Conservation (phyloP, 208 protist species). For the Naegleria gruberi region DNA sequence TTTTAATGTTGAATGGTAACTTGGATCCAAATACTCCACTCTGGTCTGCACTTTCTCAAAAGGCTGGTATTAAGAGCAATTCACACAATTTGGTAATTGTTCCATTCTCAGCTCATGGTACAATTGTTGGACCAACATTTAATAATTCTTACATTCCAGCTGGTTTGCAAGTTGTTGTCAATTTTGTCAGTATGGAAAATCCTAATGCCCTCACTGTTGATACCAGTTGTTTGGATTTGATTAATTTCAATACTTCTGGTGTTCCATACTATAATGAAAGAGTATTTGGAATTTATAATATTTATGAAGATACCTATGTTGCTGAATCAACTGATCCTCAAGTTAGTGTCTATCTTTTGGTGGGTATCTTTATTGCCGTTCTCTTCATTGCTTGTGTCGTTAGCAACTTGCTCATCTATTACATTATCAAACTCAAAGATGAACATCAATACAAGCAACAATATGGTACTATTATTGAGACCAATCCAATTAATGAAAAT, state of each 20-base stretch:
- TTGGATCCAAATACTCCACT: not conserved
- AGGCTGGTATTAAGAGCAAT: not conserved
- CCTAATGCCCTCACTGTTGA: not conserved
- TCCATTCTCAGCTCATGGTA: not conserved
- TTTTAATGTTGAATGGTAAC: not conserved
- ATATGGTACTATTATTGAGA: too few species aligned
- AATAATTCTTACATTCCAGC: not conserved
- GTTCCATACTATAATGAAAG: not conserved
- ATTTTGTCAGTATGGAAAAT: not conserved
- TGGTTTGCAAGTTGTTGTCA: not conserved
- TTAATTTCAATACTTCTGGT: not conserved
- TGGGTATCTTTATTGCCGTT: not conserved
- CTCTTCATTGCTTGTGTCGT: not conserved
- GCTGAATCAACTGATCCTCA: not conserved
- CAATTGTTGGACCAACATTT: not conserved
- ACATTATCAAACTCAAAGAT: not conserved
- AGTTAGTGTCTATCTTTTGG: not conserved
- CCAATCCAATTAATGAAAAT: too few species aligned
- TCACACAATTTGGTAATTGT: not conserved
- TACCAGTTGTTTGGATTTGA: not conserved
- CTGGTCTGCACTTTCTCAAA: not conserved
- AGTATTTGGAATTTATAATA: not conserved
- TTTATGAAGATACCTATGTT: not conserved
- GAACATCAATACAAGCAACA: not conserved
- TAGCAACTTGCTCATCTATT: not conserved